A percentile compares a stretch with the other conserved stretches of the same genome.
Conservation (phyloP, 768 basidiomycete species). For the Rhizopogon rudus region DNA sequence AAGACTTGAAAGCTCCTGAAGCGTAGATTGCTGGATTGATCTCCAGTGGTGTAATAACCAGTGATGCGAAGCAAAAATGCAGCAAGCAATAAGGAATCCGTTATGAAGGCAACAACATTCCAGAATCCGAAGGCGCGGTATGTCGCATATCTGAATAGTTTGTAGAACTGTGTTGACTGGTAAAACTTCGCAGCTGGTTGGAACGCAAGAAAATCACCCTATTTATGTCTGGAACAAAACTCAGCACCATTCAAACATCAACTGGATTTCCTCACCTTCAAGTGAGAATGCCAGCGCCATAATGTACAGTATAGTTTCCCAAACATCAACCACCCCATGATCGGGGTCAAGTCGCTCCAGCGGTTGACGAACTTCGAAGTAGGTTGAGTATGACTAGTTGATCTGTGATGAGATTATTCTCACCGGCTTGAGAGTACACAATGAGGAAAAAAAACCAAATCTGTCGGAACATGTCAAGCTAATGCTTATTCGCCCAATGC, state of each 20-base stretch:
- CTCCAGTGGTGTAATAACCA: slow-evolving; percentile 38
- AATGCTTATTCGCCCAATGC: neutral
- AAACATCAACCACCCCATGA: slow-evolving; percentile 57
- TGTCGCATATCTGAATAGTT: slow-evolving; percentile 69
- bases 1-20: slow-evolving; percentile 83
- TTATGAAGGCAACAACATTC: slow-evolving; percentile 65
- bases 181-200: neutral
- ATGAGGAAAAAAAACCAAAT: slow-evolving; percentile 71
- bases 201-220: slow-evolving; percentile 10
- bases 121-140: slow-evolving; percentile 83
- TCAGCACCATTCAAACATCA: slow-evolving; percentile 42
- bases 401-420: slow-evolving; percentile 8
- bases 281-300: slow-evolving; percentile 73
- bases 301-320: slow-evolving; percentile 77
- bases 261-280: slow-evolving; percentile 55
- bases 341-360: slow-evolving; percentile 61
- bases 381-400: slow-evolving; percentile 1
- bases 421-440: slow-evolving; percentile 82
- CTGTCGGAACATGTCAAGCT: neutral
- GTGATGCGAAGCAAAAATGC: slow-evolving; percentile 73
- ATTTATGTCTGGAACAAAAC: slow-evolving; percentile 14
- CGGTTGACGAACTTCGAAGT: slow-evolving; percentile 62
- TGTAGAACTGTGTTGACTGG: slow-evolving; percentile 46
- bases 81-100: slow-evolving; percentile 63
- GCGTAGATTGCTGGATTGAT: slow-evolving; percentile 34